A percentile compares a stretch with the other conserved stretches of the same genome.
Evolutionary conservation across 352 stramenopile species (phyloP).

Genomic region (Phytophthora sansomeana): DNA sequence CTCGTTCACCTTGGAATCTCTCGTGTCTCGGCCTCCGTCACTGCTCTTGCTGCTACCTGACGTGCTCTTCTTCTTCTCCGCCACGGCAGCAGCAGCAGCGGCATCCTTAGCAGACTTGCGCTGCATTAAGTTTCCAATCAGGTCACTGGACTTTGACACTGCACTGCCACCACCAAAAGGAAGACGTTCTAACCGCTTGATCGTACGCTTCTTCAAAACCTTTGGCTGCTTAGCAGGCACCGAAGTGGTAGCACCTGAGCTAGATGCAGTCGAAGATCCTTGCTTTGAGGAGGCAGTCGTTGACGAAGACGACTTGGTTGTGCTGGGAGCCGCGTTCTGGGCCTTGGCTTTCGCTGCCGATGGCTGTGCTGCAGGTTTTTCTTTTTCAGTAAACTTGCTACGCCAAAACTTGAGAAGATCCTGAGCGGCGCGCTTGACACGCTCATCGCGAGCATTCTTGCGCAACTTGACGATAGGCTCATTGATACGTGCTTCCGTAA

Average conservation of each 20-base stretch:
- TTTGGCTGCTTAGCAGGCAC: conserved; percentile 44
- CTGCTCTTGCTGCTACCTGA: conserved; percentile 30
- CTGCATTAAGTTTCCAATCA: conserved; percentile 87
- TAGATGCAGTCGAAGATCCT: conserved; percentile 25
- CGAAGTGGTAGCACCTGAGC: conserved; percentile 17
- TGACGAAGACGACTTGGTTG: conserved; percentile 23
- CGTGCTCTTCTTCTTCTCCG: conserved; percentile 50
- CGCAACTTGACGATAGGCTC: conserved; percentile 89
- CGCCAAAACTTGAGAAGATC: conserved; percentile 89
- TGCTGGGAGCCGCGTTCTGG: conserved; percentile 8
- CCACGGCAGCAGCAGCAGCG: conserved; percentile 38
- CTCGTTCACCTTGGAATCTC: conserved; percentile 29
- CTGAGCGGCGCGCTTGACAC: conserved; percentile 79
- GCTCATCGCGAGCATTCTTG: conserved; percentile 81
- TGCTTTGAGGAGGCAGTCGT: conserved; percentile 25
- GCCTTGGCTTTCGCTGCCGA: conserved; percentile 35
- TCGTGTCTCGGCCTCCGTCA: conserved; percentile 24
- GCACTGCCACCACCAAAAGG: conserved; percentile 63
- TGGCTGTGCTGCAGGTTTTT: conserved; percentile 48
- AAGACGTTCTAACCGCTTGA: conserved; percentile 81
- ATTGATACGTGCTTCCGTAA: conserved; percentile 90
- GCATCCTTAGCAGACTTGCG: conserved; percentile 84
- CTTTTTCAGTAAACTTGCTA: conserved; percentile 87
- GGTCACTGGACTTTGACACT: conserved; percentile 78
- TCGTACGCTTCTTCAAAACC: conserved; percentile 67